Base-by-base conservation (phyloP, 768 basidiomycete species). In the Xerocomus brunneocitrinus region DNA sequence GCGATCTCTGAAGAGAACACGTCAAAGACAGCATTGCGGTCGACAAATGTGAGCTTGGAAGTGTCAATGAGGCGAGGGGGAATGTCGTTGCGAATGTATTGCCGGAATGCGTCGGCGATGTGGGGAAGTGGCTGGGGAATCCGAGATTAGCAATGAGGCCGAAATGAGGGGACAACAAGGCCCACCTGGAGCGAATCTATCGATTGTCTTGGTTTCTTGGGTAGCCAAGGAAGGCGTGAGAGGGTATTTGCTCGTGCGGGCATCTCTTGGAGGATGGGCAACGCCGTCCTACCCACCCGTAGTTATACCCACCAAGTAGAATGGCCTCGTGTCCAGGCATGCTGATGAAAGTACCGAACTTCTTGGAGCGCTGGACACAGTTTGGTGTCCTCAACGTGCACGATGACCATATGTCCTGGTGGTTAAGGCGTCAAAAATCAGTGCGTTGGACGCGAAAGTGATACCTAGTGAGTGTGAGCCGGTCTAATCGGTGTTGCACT, bases 41-140 rank as follows among this genome's bases (percentile, higher is more conserved):
- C 56, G 41, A 67, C 58, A 24, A 67, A 66, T 7, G 32, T 57
- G 56, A 66, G 19, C 0, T 12, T 62, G 22, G 56, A 27, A 1
- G 63, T 60, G 46, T 68, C 61, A 16, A 66, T 66, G 12, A 66
- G 53, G 12, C 66, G 64, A 12, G 54, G 41, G 13, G 65, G 65
- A 16, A 67, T 59, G n/a, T 68, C 56, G 30, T 68, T 67, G 19
- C 10, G 41, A 40, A 68, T 59, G 53, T 68, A 64, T 4, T 57
- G 9, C 5, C 14, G 54, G 38, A 66, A 68, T 25, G 44, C 62
- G 0, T 56, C 39, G 1, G 41, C 49, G 8, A 65, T 49, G 14
- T 56, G 22, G 8, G 45, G 1, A 14, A 38, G 40, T 5, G 49
- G 53, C 54, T 63, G 14, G 6, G 27, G 7, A 16, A 24, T 2